Percentiles rank a stretch among this genome's conserved stretches.
These are phyloP conservation scores for Leccinum longicurvipes DNA, from an alignment of 768 basidiomycete genomes.

Conservation along the genomic window DNA sequence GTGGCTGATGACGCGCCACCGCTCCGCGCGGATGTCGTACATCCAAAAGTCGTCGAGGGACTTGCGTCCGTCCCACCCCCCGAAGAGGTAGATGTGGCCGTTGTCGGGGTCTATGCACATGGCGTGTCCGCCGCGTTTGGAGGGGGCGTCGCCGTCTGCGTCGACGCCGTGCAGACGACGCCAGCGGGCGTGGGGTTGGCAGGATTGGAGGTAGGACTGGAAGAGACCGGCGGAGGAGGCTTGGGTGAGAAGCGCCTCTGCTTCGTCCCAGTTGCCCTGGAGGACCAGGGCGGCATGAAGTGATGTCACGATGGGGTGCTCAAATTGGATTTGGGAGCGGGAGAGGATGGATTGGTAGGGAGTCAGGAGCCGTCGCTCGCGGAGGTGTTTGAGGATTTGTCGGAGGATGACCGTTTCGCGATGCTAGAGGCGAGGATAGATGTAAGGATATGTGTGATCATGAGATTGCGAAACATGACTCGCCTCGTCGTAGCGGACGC, in stretches of 20 bases:
- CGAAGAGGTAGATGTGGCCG: conserved; percentile 68
- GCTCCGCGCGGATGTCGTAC: conserved; percentile 55
- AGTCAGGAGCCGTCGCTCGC: conserved; percentile 67
- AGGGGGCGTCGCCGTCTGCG: conserved; percentile 60
- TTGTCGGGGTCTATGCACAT: conserved; percentile 73
- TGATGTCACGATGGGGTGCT: conserved; percentile 67
- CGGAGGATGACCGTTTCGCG: conserved; percentile 63
- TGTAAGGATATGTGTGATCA: background rate
- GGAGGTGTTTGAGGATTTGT: conserved; percentile 54
- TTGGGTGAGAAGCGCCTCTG: conserved; percentile 51
- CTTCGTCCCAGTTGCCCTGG: conserved; percentile 57
- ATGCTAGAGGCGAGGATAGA: conserved; percentile 40
- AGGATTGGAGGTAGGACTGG: conserved; percentile 49
- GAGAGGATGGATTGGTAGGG: conserved; percentile 41
- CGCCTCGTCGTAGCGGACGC: conserved; percentile 61
- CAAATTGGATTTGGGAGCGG: conserved; percentile 32
- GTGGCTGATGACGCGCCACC: conserved; percentile 60
- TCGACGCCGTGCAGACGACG: conserved; percentile 55
- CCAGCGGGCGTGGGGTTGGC: conserved; percentile 63
- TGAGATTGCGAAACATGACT: conserved; percentile 13
- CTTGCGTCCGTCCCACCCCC: conserved; percentile 74
- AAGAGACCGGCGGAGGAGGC: conserved; percentile 60
- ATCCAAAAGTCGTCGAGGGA: conserved; percentile 80
- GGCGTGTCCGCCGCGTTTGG: conserved; percentile 71
- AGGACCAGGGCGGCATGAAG: conserved; percentile 65